Base-by-base conservation (phyloP, 805 yeast species). In the Zygosaccharomyces gambellarensis region DNA sequence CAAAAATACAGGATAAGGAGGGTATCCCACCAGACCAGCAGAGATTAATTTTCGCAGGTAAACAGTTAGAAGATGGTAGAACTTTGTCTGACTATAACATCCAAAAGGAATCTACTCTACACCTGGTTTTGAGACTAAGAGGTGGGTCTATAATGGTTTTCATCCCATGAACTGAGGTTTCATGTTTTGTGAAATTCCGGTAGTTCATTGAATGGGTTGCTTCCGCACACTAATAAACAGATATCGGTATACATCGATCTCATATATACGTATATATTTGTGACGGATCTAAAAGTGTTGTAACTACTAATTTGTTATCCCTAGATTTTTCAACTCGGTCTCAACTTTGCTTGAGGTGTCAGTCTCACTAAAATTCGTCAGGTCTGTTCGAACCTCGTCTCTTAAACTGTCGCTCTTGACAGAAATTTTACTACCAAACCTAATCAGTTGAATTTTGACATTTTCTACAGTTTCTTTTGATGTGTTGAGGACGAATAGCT, bases 51-150 rank as follows among this genome's bases (percentile, higher is more conserved):
- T 81, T 81, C 53, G 87, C 87, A 34, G 87, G 86, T 78, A 81
- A 81, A 65, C 87, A 81, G 68, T 70, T 82, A 57, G 87, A 81
- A 67, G 86, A 82, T 48, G 87, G 86, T 44, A 79, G 86, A 77
- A 82, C 87, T 8, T 64, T 82, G 36, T 81, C 86, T 30, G 87
- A 82, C 64, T 82, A 82, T 79, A 82, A 82, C 73, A 82, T 82
- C 53, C 87, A 82, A 68, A 82, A 82, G 67, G 87, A 82, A 61
- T 82, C 87, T 17, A 82, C 87, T 23, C 65, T 82, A 10, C 88
- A 83, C 67, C 77, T 83, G 72, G 88, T 83, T 30, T 70, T 83
- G 53, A 81, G 89, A 79, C 73, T 83, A 62, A 80, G 87, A 78
- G 88, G 87, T 78, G 87, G 85, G 71, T 65, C 38, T 66, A 67